Conservation (phyloP, 768 basidiomycete genomes). For the Pluteus cervinus region DNA sequence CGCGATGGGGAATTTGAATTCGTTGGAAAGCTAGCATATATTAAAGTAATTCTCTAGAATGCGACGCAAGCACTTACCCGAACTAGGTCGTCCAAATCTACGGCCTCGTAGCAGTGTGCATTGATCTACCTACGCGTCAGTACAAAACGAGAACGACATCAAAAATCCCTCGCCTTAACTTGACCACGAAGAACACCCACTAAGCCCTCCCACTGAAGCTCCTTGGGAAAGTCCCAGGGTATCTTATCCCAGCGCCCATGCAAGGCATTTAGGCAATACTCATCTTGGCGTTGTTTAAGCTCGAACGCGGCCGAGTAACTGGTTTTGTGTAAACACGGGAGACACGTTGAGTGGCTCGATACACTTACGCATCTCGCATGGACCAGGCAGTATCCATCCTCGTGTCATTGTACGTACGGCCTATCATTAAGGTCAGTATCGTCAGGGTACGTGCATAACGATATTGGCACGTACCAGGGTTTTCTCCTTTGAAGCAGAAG, state of each 20-base stretch:
- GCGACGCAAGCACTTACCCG: slow-evolving; percentile 38
- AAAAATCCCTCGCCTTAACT: slow-evolving; percentile 47
- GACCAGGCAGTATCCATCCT: slow-evolving; percentile 71
- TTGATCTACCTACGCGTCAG: slow-evolving; percentile 33
- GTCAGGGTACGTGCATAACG: slow-evolving; percentile 18
- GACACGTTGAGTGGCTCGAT: not conserved
- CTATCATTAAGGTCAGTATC: slow-evolving; percentile 12
- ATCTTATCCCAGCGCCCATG: slow-evolving; percentile 42
- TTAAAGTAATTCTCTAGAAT: not conserved
- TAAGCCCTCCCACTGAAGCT: slow-evolving; percentile 72
- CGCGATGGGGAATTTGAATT: slow-evolving; percentile 77
- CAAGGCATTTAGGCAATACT: slow-evolving; percentile 49
- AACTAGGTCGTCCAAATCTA: slow-evolving; percentile 69
- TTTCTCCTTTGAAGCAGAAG: slow-evolving; percentile 4
- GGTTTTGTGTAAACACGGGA: slow-evolving; percentile 9
- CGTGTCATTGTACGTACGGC: slow-evolving; percentile 33
- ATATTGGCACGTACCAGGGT: slow-evolving; percentile 2
- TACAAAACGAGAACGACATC: not conserved
- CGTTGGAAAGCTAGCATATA: slow-evolving; percentile 61
- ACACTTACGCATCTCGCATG: slow-evolving; percentile 55
- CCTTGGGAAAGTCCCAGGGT: slow-evolving; percentile 61
- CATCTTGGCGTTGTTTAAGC: slow-evolving; percentile 63
- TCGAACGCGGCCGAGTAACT: slow-evolving; percentile 62
- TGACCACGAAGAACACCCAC: slow-evolving; percentile 74
- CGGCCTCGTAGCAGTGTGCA: slow-evolving; percentile 50